Base-by-base conservation (phyloP, 2,329 filamentous ascomycete genomes). In the Nigrospora osmanthi region DNA sequence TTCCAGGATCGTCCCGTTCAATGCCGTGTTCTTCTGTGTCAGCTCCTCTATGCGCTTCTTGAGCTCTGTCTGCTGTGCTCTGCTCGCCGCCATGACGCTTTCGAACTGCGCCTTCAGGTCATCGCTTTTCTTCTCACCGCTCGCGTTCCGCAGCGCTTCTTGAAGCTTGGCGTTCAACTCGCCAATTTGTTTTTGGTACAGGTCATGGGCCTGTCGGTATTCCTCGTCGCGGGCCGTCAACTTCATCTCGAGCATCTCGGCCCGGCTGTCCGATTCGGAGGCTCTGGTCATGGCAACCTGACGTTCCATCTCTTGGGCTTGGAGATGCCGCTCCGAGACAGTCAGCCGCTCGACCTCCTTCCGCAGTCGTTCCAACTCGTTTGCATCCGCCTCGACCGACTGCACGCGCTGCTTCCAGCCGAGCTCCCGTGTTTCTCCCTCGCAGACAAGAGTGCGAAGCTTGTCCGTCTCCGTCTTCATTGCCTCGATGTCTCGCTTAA, bases 341-440 rank as follows among this genome's bases (percentile, higher is more conserved):
- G 78, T 76, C 28, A 87, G 67, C 28, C 76, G 72, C 17, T 74
- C 68, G 2, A 85, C 73, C 52, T 86, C 77, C 1, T 66, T 66
- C 46, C 75, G 75, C 14, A 88, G 66, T 32, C 71, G 67, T 47
- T 80, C 75, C 39, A 85, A 65, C 53, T 87, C 80, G 40, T 75
- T 72, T 3, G 78, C 68, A 42, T 78, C 76, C 14, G 76, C 72
- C 55, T 85, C 76, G 32, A 83, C 72, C 11, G 79, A 75, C 53
- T 82, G 75, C 52, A 83, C 69, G 45, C 80, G 77, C 55, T 88
- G 83, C 48, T 79, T 73, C 46, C 76, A 73, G 44, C 73, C 73
- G 31, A 85, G 63, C 55, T 87, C 84, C 47, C 80, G 78, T 6
- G 82, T 78, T 62, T 93, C 87, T 1, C 77, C 79, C 31, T 80